Evolutionary conservation across 1,284 basidiomycete species (phyloP).

Genomic region (Malassezia obtusa): DNA sequence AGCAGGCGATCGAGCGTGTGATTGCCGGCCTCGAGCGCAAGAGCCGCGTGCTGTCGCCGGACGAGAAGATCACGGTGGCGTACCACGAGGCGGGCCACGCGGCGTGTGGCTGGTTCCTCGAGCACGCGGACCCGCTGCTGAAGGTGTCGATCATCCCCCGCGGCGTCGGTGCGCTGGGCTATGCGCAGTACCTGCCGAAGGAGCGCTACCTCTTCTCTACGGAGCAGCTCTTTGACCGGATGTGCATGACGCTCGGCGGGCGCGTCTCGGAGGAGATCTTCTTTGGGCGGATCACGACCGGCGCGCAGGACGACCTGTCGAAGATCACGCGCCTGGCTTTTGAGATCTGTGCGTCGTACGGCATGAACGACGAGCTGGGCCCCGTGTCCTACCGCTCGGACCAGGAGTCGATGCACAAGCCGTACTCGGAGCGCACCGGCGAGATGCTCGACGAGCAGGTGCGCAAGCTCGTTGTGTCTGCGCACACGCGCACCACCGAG

Average conservation of each 20-base stretch:
- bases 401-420: slow-evolving; percentile 85
- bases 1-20: slow-evolving; percentile 93
- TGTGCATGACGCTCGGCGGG: slow-evolving; percentile 98
- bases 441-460: slow-evolving; percentile 82
- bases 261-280: slow-evolving; percentile 97
- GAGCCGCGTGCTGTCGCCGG: slow-evolving; percentile 78
- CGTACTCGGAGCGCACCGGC: slow-evolving; percentile 92
- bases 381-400: slow-evolving; percentile 89
- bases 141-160: slow-evolving; percentile 98
- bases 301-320: slow-evolving; percentile 91
- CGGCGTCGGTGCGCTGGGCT: slow-evolving; percentile 88
- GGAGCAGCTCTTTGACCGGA: slow-evolving; percentile 85
- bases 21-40: slow-evolving; percentile 95
- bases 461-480: slow-evolving; percentile 84
- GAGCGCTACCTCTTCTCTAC: slow-evolving; percentile 92
- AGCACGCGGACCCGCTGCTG: slow-evolving; percentile 89
- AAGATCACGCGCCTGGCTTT: slow-evolving; percentile 98
- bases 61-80: slow-evolving; percentile 97
- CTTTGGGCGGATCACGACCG: slow-evolving; percentile 91
- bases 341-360: slow-evolving; percentile 60
- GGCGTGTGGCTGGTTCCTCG: slow-evolving; percentile 94
- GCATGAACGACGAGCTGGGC: slow-evolving; percentile 89
- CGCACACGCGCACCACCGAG: slow-evolving; percentile 73
- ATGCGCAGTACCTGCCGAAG: slow-evolving; percentile 88
- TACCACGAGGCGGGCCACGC: slow-evolving; percentile 99